Percentiles rank a stretch among this genome's conserved stretches.
Evolutionary conservation across 306 rosid species (phyloP).

Genomic region (Ceratonia siliqua): DNA sequence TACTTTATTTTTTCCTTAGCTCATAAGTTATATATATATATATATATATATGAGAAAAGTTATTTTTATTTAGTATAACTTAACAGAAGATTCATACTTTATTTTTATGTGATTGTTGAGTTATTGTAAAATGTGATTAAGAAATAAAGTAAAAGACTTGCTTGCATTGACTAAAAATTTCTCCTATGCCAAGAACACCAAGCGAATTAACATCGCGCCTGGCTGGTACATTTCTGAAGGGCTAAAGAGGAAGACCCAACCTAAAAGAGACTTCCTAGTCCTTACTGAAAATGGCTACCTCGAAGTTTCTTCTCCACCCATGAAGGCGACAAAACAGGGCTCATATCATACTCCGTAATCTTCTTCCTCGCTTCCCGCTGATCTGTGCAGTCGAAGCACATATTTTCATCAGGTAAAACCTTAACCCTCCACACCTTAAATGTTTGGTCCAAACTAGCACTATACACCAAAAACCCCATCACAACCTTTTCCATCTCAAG

Average conservation of each 20-base stretch:
- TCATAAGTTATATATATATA: no score
- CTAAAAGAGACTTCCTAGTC: background rate
- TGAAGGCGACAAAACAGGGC: conserved; percentile 69
- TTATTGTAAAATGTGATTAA: no score
- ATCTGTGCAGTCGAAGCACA: conserved; percentile 31
- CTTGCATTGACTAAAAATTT: no score
- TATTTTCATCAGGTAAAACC: conserved; percentile 52
- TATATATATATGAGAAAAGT: no score
- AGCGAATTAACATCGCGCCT: no score
- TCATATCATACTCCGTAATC: conserved; percentile 41
- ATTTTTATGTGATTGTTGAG: no score
- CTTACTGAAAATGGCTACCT: conserved; percentile 36
- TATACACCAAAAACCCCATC: conserved; percentile 60
- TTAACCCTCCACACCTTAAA: conserved; percentile 77
- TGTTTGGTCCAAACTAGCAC: conserved; percentile 71
- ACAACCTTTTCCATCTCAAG: conserved; percentile 64
- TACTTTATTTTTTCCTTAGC: no score
- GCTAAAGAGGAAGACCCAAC: background rate
- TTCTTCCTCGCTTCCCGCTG: conserved; percentile 30
- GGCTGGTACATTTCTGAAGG: background rate
- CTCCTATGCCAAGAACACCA: background rate
- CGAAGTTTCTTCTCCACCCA: conserved; percentile 72
- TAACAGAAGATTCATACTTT: no score
- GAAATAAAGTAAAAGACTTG: no score
- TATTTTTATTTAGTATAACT: no score